phyloP scores from a whole-genome alignment of 257 asterid genomes.

The Penstemon eatonii region DNA sequence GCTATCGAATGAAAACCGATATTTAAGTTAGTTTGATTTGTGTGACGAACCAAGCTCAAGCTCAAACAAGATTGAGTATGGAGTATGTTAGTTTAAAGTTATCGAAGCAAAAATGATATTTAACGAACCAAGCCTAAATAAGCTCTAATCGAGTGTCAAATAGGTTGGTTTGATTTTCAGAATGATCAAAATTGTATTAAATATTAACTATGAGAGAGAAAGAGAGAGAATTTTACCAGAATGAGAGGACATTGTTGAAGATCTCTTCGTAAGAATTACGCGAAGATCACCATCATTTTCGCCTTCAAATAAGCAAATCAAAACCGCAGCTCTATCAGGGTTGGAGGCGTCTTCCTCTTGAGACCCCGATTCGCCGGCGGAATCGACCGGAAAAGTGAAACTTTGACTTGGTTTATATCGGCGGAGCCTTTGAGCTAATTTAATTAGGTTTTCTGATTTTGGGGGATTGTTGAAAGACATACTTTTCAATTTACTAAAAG shows the following conservation, averaged over 20 bases:
- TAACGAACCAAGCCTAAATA: no score
- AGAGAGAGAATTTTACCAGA: constrained; percentile 43
- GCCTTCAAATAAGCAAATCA: constrained; percentile 72
- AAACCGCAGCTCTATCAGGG: constrained; percentile 57
- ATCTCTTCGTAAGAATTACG: constrained; percentile 75
- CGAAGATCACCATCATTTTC: constrained; percentile 50
- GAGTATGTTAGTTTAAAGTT: no score
- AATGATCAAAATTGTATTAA: no score
- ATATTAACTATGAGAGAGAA: no score
- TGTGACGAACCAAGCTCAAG: no score
- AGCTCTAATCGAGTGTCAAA: no score
- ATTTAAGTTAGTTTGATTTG: no score
- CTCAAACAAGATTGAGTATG: no score
- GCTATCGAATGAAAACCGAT: no score
- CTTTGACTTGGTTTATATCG: constrained; percentile 28
- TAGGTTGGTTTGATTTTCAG: no score
- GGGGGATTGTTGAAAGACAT: constrained; percentile 35
- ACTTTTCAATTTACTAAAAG: neutral
- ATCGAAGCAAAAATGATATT: no score
- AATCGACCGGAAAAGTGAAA: neutral
- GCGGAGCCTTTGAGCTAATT: constrained; percentile 47
- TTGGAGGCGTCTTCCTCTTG: constrained; percentile 1
- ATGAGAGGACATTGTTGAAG: constrained; percentile 62
- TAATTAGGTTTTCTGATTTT: constrained; percentile 43
- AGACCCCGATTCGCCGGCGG: neutral